A percentile compares a stretch with the other conserved stretches of the same genome.
phyloP scores from a whole-genome alignment of 768 basidiomycete species.

The Galerina marginata region DNA sequence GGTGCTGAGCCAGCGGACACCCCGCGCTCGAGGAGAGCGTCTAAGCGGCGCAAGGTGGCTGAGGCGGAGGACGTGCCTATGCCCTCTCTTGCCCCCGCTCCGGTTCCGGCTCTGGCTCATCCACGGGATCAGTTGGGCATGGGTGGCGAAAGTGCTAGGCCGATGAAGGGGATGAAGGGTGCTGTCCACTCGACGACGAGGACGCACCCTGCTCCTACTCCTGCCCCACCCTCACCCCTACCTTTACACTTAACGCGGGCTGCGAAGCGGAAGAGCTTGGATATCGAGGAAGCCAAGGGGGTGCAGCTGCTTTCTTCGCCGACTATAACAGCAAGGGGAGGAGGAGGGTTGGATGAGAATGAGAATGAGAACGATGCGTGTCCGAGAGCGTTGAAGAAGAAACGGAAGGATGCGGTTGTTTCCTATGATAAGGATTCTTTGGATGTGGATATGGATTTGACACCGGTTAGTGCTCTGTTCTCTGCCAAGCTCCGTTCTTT shows the following conservation, averaged over 20 bases:
- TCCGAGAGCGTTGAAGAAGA: slow-evolving; percentile 5
- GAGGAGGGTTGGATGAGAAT: background rate
- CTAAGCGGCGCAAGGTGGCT: background rate
- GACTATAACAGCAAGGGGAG: background rate
- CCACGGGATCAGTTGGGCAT: no score
- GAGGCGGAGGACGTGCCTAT: background rate
- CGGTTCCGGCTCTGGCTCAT: no score
- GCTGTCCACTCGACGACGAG: background rate
- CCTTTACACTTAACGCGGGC: background rate
- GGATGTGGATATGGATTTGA: no score
- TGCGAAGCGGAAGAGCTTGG: background rate
- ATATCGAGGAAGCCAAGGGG: background rate
- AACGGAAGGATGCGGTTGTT: no score
- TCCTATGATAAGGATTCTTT: no score
- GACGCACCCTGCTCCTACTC: background rate
- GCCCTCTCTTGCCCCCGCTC: background rate
- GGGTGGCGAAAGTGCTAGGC: no score
- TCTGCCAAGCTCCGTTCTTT: background rate
- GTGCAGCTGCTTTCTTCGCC: background rate
- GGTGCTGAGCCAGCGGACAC: background rate
- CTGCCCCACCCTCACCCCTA: no score
- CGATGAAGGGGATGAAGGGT: no score
- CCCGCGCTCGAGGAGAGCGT: background rate
- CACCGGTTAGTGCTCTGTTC: background rate
- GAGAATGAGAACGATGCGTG: background rate